These are phyloP conservation scores for Suillus fuscotomentosus DNA, from an alignment of 768 basidiomycete species.

Conservation along the genomic window DNA sequence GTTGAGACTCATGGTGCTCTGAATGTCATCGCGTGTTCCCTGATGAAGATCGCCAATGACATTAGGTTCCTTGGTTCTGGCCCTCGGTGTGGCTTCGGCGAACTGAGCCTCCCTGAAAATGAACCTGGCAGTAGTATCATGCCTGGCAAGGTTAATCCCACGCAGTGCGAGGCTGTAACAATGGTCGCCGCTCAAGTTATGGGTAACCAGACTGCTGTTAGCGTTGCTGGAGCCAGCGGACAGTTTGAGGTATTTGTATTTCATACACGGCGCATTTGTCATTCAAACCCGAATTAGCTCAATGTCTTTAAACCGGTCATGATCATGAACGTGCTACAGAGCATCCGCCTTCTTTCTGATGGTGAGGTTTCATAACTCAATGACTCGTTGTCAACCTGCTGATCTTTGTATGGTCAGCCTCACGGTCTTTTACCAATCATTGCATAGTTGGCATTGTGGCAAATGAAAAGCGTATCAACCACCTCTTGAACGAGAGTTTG, in stretches of 20 bases:
- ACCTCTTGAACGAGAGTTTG: slow-evolving; percentile 89
- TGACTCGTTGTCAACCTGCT: neutral
- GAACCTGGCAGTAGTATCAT: slow-evolving; percentile 99
- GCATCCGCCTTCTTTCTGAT: slow-evolving; percentile 90
- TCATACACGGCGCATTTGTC: slow-evolving; percentile 6
- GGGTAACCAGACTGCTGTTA: slow-evolving; percentile 93
- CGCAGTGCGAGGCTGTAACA: slow-evolving; percentile 97
- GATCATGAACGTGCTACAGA: slow-evolving; percentile 96
- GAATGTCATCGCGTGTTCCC: slow-evolving; percentile 92
- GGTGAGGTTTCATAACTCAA: slow-evolving; percentile 45
- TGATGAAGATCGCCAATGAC: slow-evolving; percentile 99
- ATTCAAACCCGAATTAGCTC: slow-evolving; percentile 45
- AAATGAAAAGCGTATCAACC: slow-evolving; percentile 90
- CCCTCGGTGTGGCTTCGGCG: slow-evolving; percentile 95
- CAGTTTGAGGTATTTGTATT: slow-evolving; percentile 84
- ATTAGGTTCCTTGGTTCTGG: slow-evolving; percentile 97
- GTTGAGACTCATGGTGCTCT: slow-evolving; percentile 97
- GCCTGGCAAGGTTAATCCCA: slow-evolving; percentile 99
- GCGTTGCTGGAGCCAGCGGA: slow-evolving; percentile 89
- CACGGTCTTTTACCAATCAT: slow-evolving; percentile 94
- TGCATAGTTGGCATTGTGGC: slow-evolving; percentile 96
- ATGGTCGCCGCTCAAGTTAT: slow-evolving; percentile 99
- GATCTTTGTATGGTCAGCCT: slow-evolving; percentile 42
- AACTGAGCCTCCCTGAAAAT: slow-evolving; percentile 93
- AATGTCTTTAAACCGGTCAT: slow-evolving; percentile 99